Percentiles rank a stretch among this genome's conserved stretches.
Evolutionary conservation across 768 basidiomycete species (phyloP).

Genomic region (Russula sp.): DNA sequence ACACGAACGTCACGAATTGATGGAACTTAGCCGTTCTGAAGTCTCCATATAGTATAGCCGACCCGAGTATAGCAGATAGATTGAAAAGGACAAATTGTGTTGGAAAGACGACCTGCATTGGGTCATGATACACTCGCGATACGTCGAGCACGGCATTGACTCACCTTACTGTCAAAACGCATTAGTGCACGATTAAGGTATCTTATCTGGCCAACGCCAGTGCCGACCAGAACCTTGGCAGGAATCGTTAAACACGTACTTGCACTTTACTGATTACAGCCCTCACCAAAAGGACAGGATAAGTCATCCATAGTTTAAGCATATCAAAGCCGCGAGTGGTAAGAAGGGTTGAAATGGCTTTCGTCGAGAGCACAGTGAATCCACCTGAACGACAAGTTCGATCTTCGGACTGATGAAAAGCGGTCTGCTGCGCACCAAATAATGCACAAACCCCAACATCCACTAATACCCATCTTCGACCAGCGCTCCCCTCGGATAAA

Average conservation of each 20-base stretch:
- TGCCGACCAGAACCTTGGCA: slow-evolving; percentile 58
- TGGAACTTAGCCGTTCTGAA: slow-evolving; percentile 80
- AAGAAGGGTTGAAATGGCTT: slow-evolving; percentile 83
- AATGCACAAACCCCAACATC: slow-evolving; percentile 87
- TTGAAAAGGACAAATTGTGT: slow-evolving; percentile 95
- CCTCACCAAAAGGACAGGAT: slow-evolving; percentile 66
- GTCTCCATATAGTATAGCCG: slow-evolving; percentile 90
- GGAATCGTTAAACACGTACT: neutral
- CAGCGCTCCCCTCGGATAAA: slow-evolving; percentile 59
- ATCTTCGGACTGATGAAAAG: neutral
- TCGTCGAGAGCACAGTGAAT: slow-evolving; percentile 91
- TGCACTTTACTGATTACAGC: slow-evolving; percentile 1
- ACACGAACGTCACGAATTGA: slow-evolving; percentile 75
- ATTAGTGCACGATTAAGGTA: slow-evolving; percentile 85
- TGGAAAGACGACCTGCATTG: slow-evolving; percentile 74
- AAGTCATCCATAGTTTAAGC: slow-evolving; percentile 77
- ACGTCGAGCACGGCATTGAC: neutral
- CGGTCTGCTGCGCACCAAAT: slow-evolving; percentile 49
- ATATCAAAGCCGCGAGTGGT: slow-evolving; percentile 72
- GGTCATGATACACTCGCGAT: neutral
- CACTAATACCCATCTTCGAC: slow-evolving; percentile 66
- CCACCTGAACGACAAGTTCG: slow-evolving; percentile 44
- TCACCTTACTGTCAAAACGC: slow-evolving; percentile 88
- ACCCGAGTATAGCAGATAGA: slow-evolving; percentile 86
- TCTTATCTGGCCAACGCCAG: slow-evolving; percentile 78